These are phyloP conservation scores for Colletotrichum higginsianum DNA, from an alignment of 2,329 filamentous ascomycete genomes.

Conservation along the genomic window DNA sequence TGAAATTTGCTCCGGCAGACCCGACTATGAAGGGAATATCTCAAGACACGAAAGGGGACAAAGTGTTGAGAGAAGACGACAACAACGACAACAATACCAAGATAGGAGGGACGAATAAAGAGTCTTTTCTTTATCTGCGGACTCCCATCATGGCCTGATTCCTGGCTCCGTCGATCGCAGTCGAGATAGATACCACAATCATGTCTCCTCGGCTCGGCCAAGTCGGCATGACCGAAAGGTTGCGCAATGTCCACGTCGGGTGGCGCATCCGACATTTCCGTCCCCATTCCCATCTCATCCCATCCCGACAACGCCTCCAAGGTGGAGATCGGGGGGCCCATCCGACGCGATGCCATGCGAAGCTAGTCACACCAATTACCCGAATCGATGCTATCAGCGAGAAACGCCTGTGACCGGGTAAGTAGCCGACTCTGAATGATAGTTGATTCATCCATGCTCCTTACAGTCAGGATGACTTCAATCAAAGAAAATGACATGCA, in stretches of 20 bases:
- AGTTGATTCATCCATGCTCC: too few relatives aligned
- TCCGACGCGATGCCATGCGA: slow-evolving; percentile 6
- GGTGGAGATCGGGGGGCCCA: slow-evolving; percentile 11
- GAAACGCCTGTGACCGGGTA: too few relatives aligned
- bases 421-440: not conserved
- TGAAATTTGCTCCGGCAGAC: not conserved
- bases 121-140: slow-evolving; percentile 3
- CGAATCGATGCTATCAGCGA: slow-evolving; percentile 16
- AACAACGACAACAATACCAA: not conserved
- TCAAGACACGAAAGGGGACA: not conserved
- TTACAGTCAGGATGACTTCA: too few relatives aligned
- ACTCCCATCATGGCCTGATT: not conserved
- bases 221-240: slow-evolving; percentile 13
- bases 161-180: not conserved
- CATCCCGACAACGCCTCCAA: not conserved
- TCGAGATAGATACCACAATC: not conserved
- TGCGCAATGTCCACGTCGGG: slow-evolving; percentile 26
- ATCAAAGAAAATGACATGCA: too few relatives aligned
- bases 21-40: not conserved
- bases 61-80: too few relatives aligned
- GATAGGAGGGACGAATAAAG: not conserved
- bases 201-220: not conserved
- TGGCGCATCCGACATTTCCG: slow-evolving; percentile 25
- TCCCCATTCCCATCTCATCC: too few relatives aligned
- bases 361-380: slow-evolving; percentile 4